Percentiles rank a stretch among this genome's conserved stretches.
Conservation (phyloP, 2,329 filamentous ascomycete species). For the Sclerotinia trifoliorum region DNA sequence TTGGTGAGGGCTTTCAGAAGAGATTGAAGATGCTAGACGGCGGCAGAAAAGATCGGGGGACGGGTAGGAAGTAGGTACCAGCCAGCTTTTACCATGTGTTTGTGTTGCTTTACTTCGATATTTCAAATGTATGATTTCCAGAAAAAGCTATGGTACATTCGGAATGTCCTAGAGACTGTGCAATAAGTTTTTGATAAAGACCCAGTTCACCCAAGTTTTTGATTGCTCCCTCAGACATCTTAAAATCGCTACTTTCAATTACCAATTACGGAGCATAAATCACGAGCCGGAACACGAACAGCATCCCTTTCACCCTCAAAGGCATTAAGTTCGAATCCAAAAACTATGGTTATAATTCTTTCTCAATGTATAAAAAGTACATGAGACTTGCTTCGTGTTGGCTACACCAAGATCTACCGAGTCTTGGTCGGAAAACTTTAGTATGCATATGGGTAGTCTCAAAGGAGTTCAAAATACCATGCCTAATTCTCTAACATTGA, state of each 20-base stretch:
- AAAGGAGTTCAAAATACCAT: no score
- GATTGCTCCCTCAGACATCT: not conserved
- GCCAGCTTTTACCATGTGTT: not conserved
- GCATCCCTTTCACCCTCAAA: not conserved
- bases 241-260: not conserved
- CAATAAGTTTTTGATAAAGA: not conserved
- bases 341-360: not conserved
- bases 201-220: not conserved
- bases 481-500: no score
- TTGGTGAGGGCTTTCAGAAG: conserved; percentile 75
- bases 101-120: not conserved
- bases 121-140: not conserved
- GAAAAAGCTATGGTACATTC: not conserved
- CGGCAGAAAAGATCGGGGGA: conserved; percentile 43
- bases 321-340: no score
- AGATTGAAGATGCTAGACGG: conserved; percentile 55
- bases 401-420: no score
- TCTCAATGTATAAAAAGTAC: no score
- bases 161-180: not conserved
- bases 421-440: no score
- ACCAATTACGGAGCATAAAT: not conserved
- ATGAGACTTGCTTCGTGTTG: no score
- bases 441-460: no score
- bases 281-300: not conserved
- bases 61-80: not conserved